Percentiles rank a stretch among this genome's conserved stretches.
These are phyloP conservation scores for Wickerhamomyces silvicola DNA, from an alignment of 805 yeast genomes.

Conservation along the genomic window DNA sequence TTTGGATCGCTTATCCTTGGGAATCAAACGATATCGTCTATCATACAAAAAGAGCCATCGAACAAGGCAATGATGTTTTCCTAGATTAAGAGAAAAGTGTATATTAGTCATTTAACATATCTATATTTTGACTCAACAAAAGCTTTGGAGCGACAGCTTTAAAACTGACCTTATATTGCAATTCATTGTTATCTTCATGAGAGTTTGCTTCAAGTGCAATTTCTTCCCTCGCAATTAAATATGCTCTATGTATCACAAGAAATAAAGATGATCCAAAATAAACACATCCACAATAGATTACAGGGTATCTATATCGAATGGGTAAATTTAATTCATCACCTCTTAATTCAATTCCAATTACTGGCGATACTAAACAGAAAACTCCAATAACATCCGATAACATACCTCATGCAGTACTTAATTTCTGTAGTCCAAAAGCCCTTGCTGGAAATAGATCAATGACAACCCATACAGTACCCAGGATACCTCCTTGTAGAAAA, in stretches of 20 bases:
- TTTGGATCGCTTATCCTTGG: slow-evolving; percentile 89
- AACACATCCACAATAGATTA: slow-evolving; percentile 53
- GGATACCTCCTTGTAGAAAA: slow-evolving; percentile 44
- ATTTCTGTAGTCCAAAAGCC: slow-evolving; percentile 46
- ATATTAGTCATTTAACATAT: too few species aligned
- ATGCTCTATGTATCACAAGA: slow-evolving; percentile 45
- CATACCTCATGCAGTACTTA: slow-evolving; percentile 44
- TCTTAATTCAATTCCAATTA: slow-evolving; percentile 51
- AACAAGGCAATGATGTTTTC: slow-evolving; percentile 64
- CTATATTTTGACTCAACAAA: too few species aligned
- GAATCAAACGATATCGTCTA: slow-evolving; percentile 68
- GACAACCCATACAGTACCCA: slow-evolving; percentile 59
- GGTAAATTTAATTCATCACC: slow-evolving; percentile 31
- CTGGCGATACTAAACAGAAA: slow-evolving; percentile 50
- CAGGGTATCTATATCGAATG: slow-evolving; percentile 43
- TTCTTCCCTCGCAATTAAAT: slow-evolving; percentile 45
- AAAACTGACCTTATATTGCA: slow-evolving; percentile 13
- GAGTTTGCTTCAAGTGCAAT: slow-evolving; percentile 20
- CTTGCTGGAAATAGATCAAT: slow-evolving; percentile 45
- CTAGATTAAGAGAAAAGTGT: too few species aligned
- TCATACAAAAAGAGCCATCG: slow-evolving; percentile 65
- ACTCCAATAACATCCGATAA: slow-evolving; percentile 47
- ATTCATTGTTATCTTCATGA: slow-evolving; percentile 23
- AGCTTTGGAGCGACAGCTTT: too few species aligned
- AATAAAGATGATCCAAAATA: slow-evolving; percentile 40